A percentile compares a stretch with the other conserved stretches of the same genome.
Evolutionary conservation across 768 basidiomycete genomes (phyloP).

Genomic region (Mycena floridula): DNA sequence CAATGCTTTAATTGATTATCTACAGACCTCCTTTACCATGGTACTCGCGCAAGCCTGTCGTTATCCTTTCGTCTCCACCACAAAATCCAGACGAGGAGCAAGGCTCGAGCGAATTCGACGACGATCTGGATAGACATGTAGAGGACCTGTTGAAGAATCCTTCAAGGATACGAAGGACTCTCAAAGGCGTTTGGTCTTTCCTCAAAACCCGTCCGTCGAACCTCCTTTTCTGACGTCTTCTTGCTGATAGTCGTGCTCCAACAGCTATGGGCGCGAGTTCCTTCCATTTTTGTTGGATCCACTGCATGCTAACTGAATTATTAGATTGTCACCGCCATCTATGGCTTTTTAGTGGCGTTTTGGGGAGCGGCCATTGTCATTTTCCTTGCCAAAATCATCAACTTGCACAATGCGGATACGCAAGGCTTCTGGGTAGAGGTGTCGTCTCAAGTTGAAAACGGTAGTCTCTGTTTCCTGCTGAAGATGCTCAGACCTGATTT

Average conservation of each 20-base stretch:
- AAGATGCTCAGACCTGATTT: no score
- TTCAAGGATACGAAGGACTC: conserved; percentile 41
- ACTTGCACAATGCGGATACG: conserved; percentile 58
- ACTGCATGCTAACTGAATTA: conserved; percentile 3
- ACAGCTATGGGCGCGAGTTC: conserved; percentile 61
- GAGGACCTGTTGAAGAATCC: conserved; percentile 64
- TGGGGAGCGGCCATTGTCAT: conserved; percentile 85
- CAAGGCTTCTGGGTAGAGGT: conserved; percentile 84
- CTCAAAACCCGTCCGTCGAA: conserved; percentile 83
- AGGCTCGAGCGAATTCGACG: conserved; percentile 26
- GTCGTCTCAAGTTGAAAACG: conserved; percentile 70
- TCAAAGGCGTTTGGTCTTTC: conserved; percentile 76
- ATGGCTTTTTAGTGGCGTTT: conserved; percentile 79
- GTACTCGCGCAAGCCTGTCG: conserved; percentile 64
- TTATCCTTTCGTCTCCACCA: conserved; percentile 41
- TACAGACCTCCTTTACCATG: conserved; percentile 62
- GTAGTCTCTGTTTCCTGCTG: conserved; percentile 26
- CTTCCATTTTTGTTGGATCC: neutral
- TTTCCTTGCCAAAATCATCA: conserved; percentile 62
- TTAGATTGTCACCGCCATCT: conserved; percentile 62
- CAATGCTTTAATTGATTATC: conserved; percentile 2
- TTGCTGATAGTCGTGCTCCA: no score
- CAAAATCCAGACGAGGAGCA: conserved; percentile 17
- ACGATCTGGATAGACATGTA: conserved; percentile 68
- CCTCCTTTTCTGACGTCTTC: no score